Evolutionary conservation across 2,329 filamentous ascomycete species (phyloP).

Genomic region (Apiospora rasikravindrae): DNA sequence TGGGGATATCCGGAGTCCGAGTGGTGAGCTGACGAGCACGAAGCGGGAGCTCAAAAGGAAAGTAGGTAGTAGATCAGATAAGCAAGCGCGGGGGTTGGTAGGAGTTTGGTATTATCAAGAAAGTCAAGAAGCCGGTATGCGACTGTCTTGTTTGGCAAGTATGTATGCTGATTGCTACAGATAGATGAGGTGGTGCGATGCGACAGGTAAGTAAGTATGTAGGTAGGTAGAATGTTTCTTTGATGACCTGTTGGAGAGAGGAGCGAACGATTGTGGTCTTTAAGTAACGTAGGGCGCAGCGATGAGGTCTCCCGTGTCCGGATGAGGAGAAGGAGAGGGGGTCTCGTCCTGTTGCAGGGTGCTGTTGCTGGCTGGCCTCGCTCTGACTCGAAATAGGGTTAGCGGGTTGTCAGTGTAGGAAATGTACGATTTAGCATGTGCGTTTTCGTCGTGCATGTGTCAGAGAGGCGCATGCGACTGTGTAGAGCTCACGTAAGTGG

Average conservation of each 20-base stretch:
- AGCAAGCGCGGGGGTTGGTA: neutral
- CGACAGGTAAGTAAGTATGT: neutral
- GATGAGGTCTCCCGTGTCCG: neutral
- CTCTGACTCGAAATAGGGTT: slow-evolving; percentile 20
- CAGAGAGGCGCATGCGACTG: slow-evolving; percentile 13
- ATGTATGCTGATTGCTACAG: neutral
- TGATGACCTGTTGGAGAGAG: neutral
- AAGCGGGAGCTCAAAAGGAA: slow-evolving; percentile 1
- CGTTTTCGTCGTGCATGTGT: slow-evolving; percentile 19
- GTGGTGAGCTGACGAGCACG: neutral
- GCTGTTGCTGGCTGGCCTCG: slow-evolving; percentile 7
- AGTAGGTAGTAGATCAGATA: neutral
- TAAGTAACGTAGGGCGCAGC: neutral
- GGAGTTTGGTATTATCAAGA: neutral
- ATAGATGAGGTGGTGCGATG: neutral
- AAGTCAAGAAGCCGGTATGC: neutral
- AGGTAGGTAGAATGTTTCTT: neutral
- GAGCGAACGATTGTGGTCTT: slow-evolving; percentile 7
- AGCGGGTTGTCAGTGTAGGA: slow-evolving; percentile 12
- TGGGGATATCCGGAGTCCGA: slow-evolving; percentile 42
- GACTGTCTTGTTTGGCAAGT: neutral
- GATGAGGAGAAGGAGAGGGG: neutral
- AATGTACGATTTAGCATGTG: slow-evolving; percentile 14
- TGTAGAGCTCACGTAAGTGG: slow-evolving; percentile 15
- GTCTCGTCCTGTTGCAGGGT: neutral